phyloP scores from a whole-genome alignment of 768 basidiomycete species.

The Leccinellum luteum region DNA sequence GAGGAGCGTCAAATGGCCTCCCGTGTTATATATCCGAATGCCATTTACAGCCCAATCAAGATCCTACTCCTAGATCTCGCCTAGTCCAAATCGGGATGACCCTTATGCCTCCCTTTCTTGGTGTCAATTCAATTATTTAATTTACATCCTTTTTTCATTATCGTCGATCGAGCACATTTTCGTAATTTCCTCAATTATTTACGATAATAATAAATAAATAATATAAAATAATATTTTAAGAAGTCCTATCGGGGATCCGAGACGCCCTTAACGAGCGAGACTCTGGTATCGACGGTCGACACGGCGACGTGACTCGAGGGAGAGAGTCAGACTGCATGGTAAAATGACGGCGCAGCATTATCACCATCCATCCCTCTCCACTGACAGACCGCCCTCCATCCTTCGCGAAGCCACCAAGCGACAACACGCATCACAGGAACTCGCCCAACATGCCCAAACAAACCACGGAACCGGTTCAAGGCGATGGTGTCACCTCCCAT shows the following conservation, averaged over 20 bases:
- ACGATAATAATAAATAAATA: neutral
- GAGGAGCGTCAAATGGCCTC: neutral
- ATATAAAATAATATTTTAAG: constrained; percentile 6
- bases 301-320: constrained; percentile 8
- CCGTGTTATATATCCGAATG: constrained; percentile 30
- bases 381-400: neutral
- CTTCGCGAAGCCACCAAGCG: constrained; percentile 16
- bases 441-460: constrained; percentile 14
- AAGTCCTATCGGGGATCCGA: constrained; percentile 4
- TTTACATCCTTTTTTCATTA: constrained; percentile 31
- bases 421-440: constrained; percentile 27
- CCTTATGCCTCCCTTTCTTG: constrained; percentile 14
- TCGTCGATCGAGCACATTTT: constrained; percentile 32
- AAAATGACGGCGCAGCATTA: constrained; percentile 25
- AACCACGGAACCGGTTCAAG: constrained; percentile 26
- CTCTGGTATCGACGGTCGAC: constrained; percentile 1
- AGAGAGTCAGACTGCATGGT: constrained; percentile 2
- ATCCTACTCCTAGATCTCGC: constrained; percentile 24
- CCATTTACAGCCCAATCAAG: constrained; percentile 19
- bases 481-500: too few species aligned
- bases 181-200: constrained; percentile 20
- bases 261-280: neutral
- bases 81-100: constrained; percentile 16
- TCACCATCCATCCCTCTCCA: constrained; percentile 7
- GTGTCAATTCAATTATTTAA: constrained; percentile 35